Percentiles rank a stretch among this genome's conserved stretches.
Evolutionary conservation across 192 early-diverging fungal species (phyloP).

Genomic region (Gorgonomyces haynaldii): DNA sequence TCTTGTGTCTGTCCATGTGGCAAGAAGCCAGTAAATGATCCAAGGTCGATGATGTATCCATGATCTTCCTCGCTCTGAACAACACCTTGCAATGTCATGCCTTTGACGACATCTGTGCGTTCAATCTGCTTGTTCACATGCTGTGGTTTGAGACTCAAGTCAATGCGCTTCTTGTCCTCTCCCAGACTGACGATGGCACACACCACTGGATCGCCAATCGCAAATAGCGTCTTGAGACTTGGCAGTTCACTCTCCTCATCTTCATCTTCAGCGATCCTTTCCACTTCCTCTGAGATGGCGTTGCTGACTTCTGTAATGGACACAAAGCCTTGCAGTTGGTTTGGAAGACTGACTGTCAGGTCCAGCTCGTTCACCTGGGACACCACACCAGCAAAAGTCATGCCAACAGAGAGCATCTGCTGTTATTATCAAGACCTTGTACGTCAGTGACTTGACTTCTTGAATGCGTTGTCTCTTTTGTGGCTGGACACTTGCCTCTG

Average conservation of each 20-base stretch:
- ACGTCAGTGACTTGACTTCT: constrained; percentile 11
- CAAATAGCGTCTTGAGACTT: constrained; percentile 54
- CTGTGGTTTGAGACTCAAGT: constrained; percentile 66
- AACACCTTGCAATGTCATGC: constrained; percentile 49
- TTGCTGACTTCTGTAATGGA: constrained; percentile 81
- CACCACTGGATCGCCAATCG: constrained; percentile 73
- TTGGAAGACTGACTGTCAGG: constrained; percentile 68
- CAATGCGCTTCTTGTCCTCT: constrained; percentile 43
- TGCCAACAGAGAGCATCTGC: constrained; percentile 60
- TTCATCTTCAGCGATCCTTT: constrained; percentile 49
- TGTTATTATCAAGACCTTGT: background rate
- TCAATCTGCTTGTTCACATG: constrained; percentile 63
- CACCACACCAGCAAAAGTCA: constrained; percentile 65
- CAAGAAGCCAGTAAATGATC: constrained; percentile 63
- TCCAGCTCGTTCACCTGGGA: constrained; percentile 72
- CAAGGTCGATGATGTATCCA: constrained; percentile 73
- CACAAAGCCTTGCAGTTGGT: constrained; percentile 70
- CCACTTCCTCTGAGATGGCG: constrained; percentile 54
- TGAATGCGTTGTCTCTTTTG: constrained; percentile 15
- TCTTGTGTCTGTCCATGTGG: no score
- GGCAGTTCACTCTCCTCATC: constrained; percentile 55
- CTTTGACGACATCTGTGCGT: constrained; percentile 52
- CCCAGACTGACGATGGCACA: constrained; percentile 48
- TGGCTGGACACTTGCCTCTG: constrained; percentile 26
- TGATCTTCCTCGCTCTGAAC: constrained; percentile 85